phyloP scores from a whole-genome alignment of 164 flowering plant species.

The Tetracentron sinense region DNA sequence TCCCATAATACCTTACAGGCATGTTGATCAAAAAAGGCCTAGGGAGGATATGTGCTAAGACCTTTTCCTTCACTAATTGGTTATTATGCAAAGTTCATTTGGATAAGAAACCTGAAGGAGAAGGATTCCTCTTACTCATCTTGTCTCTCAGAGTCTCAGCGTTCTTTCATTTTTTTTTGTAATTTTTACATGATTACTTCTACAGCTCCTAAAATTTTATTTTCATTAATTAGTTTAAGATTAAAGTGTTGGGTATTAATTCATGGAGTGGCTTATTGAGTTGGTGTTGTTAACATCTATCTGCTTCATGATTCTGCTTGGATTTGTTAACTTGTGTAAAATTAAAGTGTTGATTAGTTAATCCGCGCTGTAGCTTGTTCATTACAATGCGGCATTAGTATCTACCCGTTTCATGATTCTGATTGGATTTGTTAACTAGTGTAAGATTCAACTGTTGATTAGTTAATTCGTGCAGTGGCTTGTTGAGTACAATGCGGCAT shows the following conservation, averaged over 20 bases:
- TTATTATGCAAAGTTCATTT: neutral
- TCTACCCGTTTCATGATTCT: conserved; percentile 88
- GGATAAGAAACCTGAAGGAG: too few species aligned
- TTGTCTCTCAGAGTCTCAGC: too few species aligned
- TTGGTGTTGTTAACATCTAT: conserved; percentile 90
- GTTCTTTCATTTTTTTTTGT: neutral
- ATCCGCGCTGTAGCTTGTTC: conserved; percentile 86
- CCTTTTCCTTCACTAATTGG: neutral
- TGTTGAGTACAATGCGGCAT: conserved; percentile 4
- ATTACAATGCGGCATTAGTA: conserved; percentile 82
- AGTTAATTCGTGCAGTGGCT: neutral
- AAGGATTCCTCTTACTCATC: too few species aligned
- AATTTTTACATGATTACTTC: neutral
- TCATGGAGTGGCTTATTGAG: conserved; percentile 92
- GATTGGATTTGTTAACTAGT: conserved; percentile 43
- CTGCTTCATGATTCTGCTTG: conserved; percentile 92
- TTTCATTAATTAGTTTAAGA: neutral
- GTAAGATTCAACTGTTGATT: too few species aligned
- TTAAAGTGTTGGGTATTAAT: conserved; percentile 1
- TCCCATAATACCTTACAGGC: too few species aligned
- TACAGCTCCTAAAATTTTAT: neutral
- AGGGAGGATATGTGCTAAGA: neutral
- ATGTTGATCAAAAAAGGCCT: too few species aligned
- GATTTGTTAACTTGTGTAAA: conserved; percentile 17
- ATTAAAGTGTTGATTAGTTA: conserved; percentile 1